phyloP scores from a whole-genome alignment of 306 rosid genomes.

The Ochetophila trinervis region DNA sequence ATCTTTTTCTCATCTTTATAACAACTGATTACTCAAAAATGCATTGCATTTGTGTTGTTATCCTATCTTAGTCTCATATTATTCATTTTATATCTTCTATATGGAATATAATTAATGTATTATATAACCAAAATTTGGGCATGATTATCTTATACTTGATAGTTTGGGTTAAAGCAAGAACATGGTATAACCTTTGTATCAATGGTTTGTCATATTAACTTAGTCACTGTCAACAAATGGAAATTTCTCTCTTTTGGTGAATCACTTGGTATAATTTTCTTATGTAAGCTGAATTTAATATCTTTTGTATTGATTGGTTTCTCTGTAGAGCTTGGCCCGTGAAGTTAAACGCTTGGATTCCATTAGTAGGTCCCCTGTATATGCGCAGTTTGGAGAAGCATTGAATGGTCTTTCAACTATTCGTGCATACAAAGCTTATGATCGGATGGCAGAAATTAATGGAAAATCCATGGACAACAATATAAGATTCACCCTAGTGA shows the following conservation, averaged over 20 bases:
- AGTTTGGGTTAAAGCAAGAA: too few species aligned
- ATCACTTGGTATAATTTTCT: not conserved
- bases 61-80: not conserved
- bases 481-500: slow-evolving; percentile 40
- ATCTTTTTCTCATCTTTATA: not conserved
- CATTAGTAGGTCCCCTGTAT: slow-evolving; percentile 88
- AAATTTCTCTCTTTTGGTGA: not conserved
- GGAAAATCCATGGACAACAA: slow-evolving; percentile 46
- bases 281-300: not conserved
- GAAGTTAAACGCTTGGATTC: slow-evolving; percentile 96
- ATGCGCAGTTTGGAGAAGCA: slow-evolving; percentile 97
- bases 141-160: too few species aligned
- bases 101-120: too few species aligned
- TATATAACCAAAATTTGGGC: too few species aligned
- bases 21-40: not conserved
- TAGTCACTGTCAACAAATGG: not conserved
- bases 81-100: not conserved
- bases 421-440: slow-evolving; percentile 91
- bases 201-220: too few species aligned
- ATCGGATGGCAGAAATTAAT: slow-evolving; percentile 83
- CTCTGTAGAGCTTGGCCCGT: slow-evolving; percentile 77
- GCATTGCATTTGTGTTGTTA: not conserved
- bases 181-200: too few species aligned
- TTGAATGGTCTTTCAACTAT: slow-evolving; percentile 80
- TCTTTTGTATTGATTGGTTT: slow-evolving; percentile 21